These are phyloP conservation scores for Backusella parvicylindrica DNA, from an alignment of 192 early-diverging fungal species.

Conservation along the genomic window DNA sequence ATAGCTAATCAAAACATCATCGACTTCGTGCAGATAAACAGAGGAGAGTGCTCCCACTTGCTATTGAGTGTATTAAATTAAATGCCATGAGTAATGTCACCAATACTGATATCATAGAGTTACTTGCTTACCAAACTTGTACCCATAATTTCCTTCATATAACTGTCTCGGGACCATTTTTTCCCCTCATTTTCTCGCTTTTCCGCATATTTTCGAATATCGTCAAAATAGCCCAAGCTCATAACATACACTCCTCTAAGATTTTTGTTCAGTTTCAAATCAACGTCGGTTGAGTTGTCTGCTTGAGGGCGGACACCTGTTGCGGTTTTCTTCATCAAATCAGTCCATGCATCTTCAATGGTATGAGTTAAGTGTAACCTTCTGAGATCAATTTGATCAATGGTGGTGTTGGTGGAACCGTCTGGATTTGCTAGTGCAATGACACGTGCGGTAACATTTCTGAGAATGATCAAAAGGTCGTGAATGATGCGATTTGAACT, in stretches of 20 bases:
- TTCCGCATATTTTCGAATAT: slow-evolving; percentile 43
- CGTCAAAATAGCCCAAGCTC: slow-evolving; percentile 50
- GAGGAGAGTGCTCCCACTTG: slow-evolving; percentile 46
- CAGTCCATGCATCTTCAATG: neutral
- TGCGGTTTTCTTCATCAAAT: neutral
- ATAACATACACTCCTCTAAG: slow-evolving; percentile 47
- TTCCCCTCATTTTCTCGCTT: slow-evolving; percentile 39
- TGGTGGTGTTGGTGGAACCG: too few relatives aligned
- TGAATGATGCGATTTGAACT: slow-evolving; percentile 51
- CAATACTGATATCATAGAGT: neutral
- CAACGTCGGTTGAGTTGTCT: neutral
- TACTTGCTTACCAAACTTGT: slow-evolving; percentile 40
- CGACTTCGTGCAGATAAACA: slow-evolving; percentile 45
- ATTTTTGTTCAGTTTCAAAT: slow-evolving; percentile 35
- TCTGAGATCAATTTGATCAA: neutral
- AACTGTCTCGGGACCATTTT: slow-evolving; percentile 35
- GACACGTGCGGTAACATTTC: slow-evolving; percentile 49
- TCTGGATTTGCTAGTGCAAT: neutral
- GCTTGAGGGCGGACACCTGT: neutral
- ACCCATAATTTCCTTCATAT: slow-evolving; percentile 55
- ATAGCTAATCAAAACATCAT: slow-evolving; percentile 44
- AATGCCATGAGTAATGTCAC: neutral
- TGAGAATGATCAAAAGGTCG: slow-evolving; percentile 43
- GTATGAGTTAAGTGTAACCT: neutral
- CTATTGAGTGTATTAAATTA: slow-evolving; percentile 21